These are phyloP conservation scores for Talaromyces albobiverticillius DNA, from an alignment of 2,329 filamentous ascomycete species.

Conservation along the genomic window DNA sequence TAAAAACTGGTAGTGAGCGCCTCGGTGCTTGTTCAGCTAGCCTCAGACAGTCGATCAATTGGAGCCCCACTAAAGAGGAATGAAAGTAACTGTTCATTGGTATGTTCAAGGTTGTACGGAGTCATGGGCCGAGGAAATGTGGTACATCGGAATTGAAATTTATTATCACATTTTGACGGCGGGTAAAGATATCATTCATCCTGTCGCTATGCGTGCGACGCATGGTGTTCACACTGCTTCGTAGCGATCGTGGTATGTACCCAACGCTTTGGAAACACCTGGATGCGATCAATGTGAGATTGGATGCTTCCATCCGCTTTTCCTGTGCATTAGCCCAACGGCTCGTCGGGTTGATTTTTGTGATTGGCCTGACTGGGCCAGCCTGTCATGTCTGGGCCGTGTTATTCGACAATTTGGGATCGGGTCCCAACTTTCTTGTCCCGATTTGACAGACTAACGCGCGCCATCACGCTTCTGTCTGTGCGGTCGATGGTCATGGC, in stretches of 20 bases:
- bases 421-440: too few species aligned
- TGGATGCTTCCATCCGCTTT: neutral
- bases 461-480: too few species aligned
- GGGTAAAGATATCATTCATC: too few species aligned
- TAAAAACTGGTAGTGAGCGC: neutral
- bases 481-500: too few species aligned
- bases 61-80: conserved; percentile 5
- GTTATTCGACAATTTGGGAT: too few species aligned
- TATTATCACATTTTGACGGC: too few species aligned
- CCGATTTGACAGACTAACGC: too few species aligned
- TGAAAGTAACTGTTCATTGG: neutral
- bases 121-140: neutral
- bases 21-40: conserved; percentile 12
- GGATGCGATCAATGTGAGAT: neutral
- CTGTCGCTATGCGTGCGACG: too few species aligned
- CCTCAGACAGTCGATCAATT: conserved; percentile 13
- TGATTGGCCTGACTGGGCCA: too few species aligned
- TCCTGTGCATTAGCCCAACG: conserved; percentile 10
- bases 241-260: too few species aligned
- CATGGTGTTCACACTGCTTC: too few species aligned
- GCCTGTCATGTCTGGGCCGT: too few species aligned
- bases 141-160: neutral
- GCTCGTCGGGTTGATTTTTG: neutral
- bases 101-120: neutral
- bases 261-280: neutral